Percentiles rank a stretch among this genome's conserved stretches.
phyloP scores from a whole-genome alignment of 1,284 basidiomycete species.

The Pseudozyma tsukubaensis region DNA sequence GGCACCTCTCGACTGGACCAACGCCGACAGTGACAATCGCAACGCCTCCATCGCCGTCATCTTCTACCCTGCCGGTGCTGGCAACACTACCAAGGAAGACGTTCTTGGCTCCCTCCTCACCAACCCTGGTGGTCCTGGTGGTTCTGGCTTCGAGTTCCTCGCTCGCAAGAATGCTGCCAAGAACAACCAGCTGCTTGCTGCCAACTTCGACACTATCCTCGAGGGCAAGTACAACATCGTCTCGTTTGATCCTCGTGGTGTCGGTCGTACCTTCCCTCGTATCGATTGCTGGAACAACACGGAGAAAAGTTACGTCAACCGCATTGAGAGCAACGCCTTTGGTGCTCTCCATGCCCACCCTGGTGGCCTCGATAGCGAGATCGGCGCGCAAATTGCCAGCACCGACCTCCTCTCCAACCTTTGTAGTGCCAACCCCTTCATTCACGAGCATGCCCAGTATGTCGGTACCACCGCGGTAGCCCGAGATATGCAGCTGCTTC shows the following conservation, averaged over 20 bases:
- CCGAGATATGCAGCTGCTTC: conserved; percentile 50
- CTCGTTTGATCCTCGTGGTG: conserved; percentile 53
- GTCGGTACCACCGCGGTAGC: conserved; percentile 49
- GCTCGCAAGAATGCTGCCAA: conserved; percentile 28
- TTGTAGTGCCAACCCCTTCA: conserved; percentile 28
- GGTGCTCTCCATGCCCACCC: conserved; percentile 39
- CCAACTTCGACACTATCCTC: conserved; percentile 42
- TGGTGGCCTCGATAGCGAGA: conserved; percentile 29
- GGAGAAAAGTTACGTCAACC: conserved; percentile 33
- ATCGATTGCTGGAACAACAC: conserved; percentile 52
- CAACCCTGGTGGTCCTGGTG: conserved; percentile 58
- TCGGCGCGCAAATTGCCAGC: conserved; percentile 30
- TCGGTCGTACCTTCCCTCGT: conserved; percentile 43
- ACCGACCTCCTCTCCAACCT: conserved; percentile 27
- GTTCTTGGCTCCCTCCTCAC: conserved; percentile 47
- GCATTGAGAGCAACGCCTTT: conserved; percentile 29
- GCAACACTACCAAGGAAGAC: conserved; percentile 38
- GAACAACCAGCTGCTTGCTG: conserved; percentile 30
- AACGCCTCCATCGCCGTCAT: conserved; percentile 53
- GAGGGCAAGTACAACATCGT: conserved; percentile 51
- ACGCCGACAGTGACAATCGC: conserved; percentile 37
- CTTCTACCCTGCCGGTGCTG: conserved; percentile 53
- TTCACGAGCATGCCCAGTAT: conserved; percentile 24
- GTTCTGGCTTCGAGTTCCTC: conserved; percentile 45
- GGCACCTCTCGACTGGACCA: conserved; percentile 54